Base-by-base conservation (phyloP, 208 protist species). In the Phytomonas serpens region DNA sequence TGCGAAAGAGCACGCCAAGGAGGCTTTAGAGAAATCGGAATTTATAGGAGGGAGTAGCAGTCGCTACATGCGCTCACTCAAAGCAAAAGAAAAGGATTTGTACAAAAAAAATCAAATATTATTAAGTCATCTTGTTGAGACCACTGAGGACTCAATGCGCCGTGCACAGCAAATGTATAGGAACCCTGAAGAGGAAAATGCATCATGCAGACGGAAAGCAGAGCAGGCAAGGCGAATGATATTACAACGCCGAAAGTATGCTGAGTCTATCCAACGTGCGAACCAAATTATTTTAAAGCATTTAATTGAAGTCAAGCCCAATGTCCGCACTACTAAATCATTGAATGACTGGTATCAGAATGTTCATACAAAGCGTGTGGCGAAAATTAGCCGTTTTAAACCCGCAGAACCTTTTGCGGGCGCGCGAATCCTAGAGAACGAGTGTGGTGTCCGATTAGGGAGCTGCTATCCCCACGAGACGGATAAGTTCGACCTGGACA, bases 361-460 rank as follows among this genome's bases (percentile, higher is more conserved):
- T 14, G 82, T 81, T 4, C 83, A 91, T 77, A 76, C 68, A 61
- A 82, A 77, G 61, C 80, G 77, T 0, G 30, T 88, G 31, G 64
- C 52, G 38, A 68, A 80, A 61, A 63, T 88, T 29, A 79, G 78
- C 10, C 81, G 70, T 16, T 91, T 91, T 64, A 73, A 80, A 32
- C 77, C 77, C 7, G 71, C 75, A 14, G 86, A 88, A 64, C 75
- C 76, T 16, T 91, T 87, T 67, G 79, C 81, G 1, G 86, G 86
- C 0, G 80, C 75, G 0, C 69, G 72, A 0, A 51, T 91, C 9
- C 75, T 91, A n/a, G 69, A 75, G 47, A 61, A 38, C 7, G 61
- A 57, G 64, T 33, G 36, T 68, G 37, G 34, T 19, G 31, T 66
- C 47, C 73, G 47, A 30, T 72, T 34, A 4, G 30, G 32, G 42